Evolutionary conservation across 768 basidiomycete genomes (phyloP).

Genomic region (Agaricus subrufescens): DNA sequence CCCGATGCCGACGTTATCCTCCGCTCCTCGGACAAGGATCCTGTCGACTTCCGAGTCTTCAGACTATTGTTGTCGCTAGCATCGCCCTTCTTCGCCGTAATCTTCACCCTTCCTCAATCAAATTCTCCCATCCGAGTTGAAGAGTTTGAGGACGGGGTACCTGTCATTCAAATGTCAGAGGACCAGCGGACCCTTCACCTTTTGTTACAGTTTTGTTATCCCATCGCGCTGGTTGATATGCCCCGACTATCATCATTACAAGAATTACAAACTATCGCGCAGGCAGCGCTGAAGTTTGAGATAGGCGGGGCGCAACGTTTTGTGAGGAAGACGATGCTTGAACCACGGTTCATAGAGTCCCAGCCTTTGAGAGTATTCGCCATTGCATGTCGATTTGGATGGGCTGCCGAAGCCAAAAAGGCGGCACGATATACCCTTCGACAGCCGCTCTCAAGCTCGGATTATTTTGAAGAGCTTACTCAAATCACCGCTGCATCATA

Average conservation of each 20-base stretch:
- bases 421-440: conserved; percentile 31
- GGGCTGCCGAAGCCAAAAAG: conserved; percentile 26
- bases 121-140: conserved; percentile 19
- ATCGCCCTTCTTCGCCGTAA: conserved; percentile 53
- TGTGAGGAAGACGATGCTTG: conserved; percentile 23
- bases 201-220: conserved; percentile 45
- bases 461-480: conserved; percentile 30
- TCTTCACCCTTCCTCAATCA: conserved; percentile 51
- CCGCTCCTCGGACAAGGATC: conserved; percentile 44
- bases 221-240: conserved; percentile 31
- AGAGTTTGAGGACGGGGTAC: conserved; percentile 25
- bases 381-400: conserved; percentile 34
- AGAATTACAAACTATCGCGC: conserved; percentile 35
- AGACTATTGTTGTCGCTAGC: conserved; percentile 49
- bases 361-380: conserved; percentile 39
- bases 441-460: conserved; percentile 21
- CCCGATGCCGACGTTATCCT: conserved; percentile 48
- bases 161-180: conserved; percentile 46
- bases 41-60: conserved; percentile 48
- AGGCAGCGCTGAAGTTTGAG: conserved; percentile 47
- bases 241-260: conserved; percentile 31
- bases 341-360: conserved; percentile 29
- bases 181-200: conserved; percentile 33
- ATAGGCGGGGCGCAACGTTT: conserved; percentile 39
- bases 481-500: conserved; percentile 35